Evolutionary conservation across 2,329 filamentous ascomycete species (phyloP), one percentile per base, ranked within the genome.

Genomic region (Trichoderma breve): DNA sequence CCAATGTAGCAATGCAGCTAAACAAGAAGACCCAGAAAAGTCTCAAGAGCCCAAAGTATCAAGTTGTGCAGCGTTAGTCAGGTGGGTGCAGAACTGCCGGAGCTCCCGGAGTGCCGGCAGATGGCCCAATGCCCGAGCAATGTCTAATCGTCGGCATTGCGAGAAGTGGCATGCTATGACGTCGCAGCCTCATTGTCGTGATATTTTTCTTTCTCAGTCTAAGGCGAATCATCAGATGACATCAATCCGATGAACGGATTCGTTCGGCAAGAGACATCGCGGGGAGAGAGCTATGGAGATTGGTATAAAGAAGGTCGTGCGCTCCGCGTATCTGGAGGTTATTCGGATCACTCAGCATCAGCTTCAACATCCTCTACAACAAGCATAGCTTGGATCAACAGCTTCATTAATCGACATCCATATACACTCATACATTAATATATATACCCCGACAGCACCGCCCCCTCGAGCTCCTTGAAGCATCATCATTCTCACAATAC

Each of bases 141-240:
- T n/a, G 36, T 60, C 47, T 53, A 51, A 53, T 53, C 39, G 39
- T 47, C 67, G 67, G 57, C 39, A 61, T 58, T 51, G 39, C 3
- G 15, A 70, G 57, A 62, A 32, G 67, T 70, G 67, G 67, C 67
- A 51, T 70, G 67, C 53, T 70, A 70, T 70, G 67, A 70, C 67
- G 67, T 70, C 67, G 67, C 9, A 53, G 67, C 39, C 21, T 43
- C 53, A 67, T 30, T 61, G 26, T 51, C 43, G 14, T 34, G 57
- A 26, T 53, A 28, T 62, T 70, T 60, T 62, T 62, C 30, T 28
- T 62, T 53, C 39, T 62, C 30, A 2, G 18, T 34, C n/a, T n/a
- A 53, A 21, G 43, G 39, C n/a, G 53, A 39, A 70, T 53, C 67
- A 70, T 62, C 67, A 51, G 67, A 62, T 62, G 66, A 69, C 67